Evolutionary conservation across 768 basidiomycete genomes (phyloP), one percentile per base, ranked within the genome.

Genomic region (Collybiopsis confluens): DNA sequence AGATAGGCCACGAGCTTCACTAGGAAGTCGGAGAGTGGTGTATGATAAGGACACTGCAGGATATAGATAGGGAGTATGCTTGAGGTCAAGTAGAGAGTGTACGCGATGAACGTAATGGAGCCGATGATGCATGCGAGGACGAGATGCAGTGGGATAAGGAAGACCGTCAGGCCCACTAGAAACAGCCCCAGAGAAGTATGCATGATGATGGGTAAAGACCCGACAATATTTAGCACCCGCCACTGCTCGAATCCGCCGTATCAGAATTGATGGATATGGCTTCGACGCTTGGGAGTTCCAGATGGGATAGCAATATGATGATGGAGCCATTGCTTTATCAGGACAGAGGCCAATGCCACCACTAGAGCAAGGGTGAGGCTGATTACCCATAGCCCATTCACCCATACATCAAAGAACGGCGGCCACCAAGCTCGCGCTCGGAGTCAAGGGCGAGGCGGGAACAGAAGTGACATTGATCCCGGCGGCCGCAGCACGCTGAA

Each of bases 281-380:
- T 60, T 36, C 59, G 57, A 35, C 59, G 59, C 9, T 61, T 57
- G 1, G 64, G 47, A 20, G 58, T 59, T 1, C 59, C 59, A 18
- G 61, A 59, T 20, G 57, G 49, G 18, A 54, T 55, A n/a, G 58
- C 43, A 24, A 52, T 52, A 33, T 64, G 61, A 11, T 60, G 57
- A 28, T 57, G 57, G 1, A 65, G 35, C 65, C 63, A 65, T 38
- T 66, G 64, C 52, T 65, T 67, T 18, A 64, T 61, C 23, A 65
- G 54, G 36, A 63, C 58, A 21, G 60, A 59, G 21, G 63, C 43
- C 11, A 65, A 50, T 1, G 64, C 66, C 6, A 62, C 56, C 9
- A 61, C 54, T 21, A 68, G 63, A 28, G 59, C 58, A 56, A 57
- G 56, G 3, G 62, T 47, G 1, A 68, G 57, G 28, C 62, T 62